Evolutionary conservation across 331 rosid genomes (phyloP), one percentile per base, ranked within the genome.

Genomic region (Spiraea crenata): DNA sequence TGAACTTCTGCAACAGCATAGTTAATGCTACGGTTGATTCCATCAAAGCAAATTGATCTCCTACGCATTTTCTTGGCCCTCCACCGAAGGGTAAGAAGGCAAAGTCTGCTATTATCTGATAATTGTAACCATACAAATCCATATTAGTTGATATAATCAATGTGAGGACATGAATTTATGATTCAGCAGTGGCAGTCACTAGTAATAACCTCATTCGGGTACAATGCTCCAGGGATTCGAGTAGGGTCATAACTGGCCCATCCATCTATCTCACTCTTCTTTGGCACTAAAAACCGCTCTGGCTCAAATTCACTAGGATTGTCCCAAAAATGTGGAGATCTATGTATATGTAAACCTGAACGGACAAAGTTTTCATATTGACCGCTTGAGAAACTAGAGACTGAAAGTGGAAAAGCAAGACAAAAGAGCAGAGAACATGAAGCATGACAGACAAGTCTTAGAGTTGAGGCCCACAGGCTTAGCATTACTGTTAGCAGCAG

Each of bases 11-110:
- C 74, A 93, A 85, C 85, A 91, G 73, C 96, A 93, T 80, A 17
- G 91, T 81, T 88, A 93, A 78, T 10, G 96, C 92, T 38, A 93
- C 90, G 7, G 96, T 91, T 15, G 97, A 87, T 69, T 93, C 99
- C 99, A 93, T 89, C 13, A 91, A 83, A 12, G 99, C 99, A 83
- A 93, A 93, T 75, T 91, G 99, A 64, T 93, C 99, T n/a, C 99
- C 99, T 4, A 93, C 95, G 39, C 99, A 93, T 77, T 91, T 93
- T 76, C 97, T 71, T 62, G 99, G 99, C 39, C 99, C 99, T 2
- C 99, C 99, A 46, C 97, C 99, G 69, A 93, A 93, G 19, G 99
- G 99, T 77, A 93, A 85, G 87, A 93, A 87, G 35, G 97, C 87
- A 81, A 91, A 93, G 79, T 91, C 99, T 46, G 99, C 80, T 76